A percentile compares a stretch with the other conserved stretches of the same genome.
Conservation (phyloP, 345 rosid species). For the Diplotaxis tenuifolia region DNA sequence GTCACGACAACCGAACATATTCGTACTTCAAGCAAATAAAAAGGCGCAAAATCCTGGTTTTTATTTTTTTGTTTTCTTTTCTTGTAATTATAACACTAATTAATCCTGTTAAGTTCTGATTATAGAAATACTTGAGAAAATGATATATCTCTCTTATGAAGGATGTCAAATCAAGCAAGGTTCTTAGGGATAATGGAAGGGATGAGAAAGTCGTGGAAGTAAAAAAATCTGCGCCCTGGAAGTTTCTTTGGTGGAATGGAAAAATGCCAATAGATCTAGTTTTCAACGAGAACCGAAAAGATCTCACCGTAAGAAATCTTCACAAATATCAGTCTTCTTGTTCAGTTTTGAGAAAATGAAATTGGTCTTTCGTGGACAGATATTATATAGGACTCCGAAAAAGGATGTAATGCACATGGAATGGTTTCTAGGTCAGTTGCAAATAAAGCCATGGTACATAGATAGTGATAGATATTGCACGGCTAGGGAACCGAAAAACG, state of each 20-base stretch:
- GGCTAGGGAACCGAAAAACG: constrained; percentile 56
- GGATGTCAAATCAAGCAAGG: constrained; percentile 4
- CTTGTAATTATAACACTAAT: background rate
- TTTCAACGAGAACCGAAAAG: background rate
- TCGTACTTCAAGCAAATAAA: background rate
- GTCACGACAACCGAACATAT: constrained; percentile 9
- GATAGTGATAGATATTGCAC: constrained; percentile 53
- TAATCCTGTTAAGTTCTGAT: background rate
- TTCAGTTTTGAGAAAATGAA: background rate
- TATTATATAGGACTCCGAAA: constrained; percentile 53
- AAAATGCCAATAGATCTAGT: background rate
- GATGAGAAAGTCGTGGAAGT: background rate
- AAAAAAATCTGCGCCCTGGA: constrained; percentile 4
- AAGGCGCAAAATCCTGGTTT: constrained; percentile 1
- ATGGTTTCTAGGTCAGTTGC: constrained; percentile 68
- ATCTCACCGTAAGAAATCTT: background rate
- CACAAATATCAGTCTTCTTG: background rate
- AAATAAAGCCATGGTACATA: constrained; percentile 58
- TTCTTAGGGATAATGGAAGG: background rate
- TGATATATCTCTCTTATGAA: background rate
- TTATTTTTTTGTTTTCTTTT: background rate
- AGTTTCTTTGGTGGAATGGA: constrained; percentile 11
- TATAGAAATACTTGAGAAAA: background rate
- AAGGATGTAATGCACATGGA: constrained; percentile 63
- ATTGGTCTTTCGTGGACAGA: constrained; percentile 42